Evolutionary conservation across 176 grass and related monocot species (phyloP).

Genomic region (Musa itinerans): DNA sequence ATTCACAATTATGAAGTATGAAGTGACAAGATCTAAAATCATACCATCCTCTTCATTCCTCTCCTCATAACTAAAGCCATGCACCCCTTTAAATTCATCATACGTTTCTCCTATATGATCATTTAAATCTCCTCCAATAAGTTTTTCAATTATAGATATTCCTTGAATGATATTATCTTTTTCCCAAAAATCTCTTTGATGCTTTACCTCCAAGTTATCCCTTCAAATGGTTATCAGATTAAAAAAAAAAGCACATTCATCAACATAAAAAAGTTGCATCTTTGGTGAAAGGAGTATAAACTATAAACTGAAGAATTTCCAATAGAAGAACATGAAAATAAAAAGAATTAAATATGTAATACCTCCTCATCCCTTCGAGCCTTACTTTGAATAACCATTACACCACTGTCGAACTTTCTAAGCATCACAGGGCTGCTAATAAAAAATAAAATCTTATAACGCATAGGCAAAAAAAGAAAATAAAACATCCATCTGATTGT

Average conservation of each 20-base stretch:
- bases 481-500: conserved; percentile 24
- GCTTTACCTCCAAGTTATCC: not conserved
- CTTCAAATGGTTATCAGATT: not conserved
- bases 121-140: too few relatives aligned
- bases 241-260: not conserved
- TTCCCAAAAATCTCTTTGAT: not conserved
- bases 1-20: too few relatives aligned
- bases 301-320: not conserved
- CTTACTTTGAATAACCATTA: conserved; percentile 99
- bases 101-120: too few relatives aligned
- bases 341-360: conserved; percentile 3
- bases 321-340: conserved; percentile 1
- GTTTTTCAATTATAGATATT: too few relatives aligned
- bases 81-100: too few relatives aligned
- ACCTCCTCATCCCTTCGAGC: conserved; percentile 97
- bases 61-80: too few relatives aligned
- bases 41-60: too few relatives aligned
- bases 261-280: not conserved
- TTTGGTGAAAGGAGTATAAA: not conserved
- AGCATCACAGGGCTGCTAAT: conserved; percentile 83
- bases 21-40: too few relatives aligned
- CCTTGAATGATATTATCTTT: too few relatives aligned
- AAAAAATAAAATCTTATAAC: conserved; percentile 64
- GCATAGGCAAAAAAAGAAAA: conserved; percentile 36
- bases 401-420: conserved; percentile 94